Evolutionary conservation across 2,329 filamentous ascomycete species (phyloP), one percentile per base, ranked within the genome.

Genomic region (Orbilia oligospora): DNA sequence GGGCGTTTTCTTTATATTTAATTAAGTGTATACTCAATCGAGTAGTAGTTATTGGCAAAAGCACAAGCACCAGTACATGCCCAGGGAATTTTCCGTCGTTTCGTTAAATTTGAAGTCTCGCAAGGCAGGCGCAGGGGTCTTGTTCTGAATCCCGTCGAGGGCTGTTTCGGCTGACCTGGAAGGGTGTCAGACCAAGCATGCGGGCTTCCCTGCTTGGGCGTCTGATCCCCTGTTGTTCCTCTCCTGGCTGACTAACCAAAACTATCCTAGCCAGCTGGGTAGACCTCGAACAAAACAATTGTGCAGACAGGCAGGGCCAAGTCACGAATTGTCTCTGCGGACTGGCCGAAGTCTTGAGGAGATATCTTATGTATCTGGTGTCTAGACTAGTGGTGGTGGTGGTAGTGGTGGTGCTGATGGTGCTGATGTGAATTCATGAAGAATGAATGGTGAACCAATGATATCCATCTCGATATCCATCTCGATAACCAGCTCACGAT

Each of bases 101-200:
- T 61, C 56, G 55, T 41, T 41, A 41, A 61, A 61, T 61, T 46
- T 61, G 55, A 61, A 24, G 55, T 44, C 36, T 36, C 20, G 33
- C 20, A 61, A 44, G 56, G 56, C 56, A 61, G 56, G 56, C 56
- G 56, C 56, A 61, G 56, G 56, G 56, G 56, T 22, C 30, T 36
- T 30, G 30, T 38, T 24, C 20, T 41, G 36, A 41, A 44, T 41
- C 53, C 33, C 53, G 53, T 61, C 33, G 56, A 41, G 56, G 33
- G 56, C 56, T 44, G 56, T 61, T 61, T 61, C 56, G 56, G 56
- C 56, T 61, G 56, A 20, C 33, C 22, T 44, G 33, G 22, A 61
- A 61, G 56, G 36, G 56, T 61, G 56, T 61, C 56, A 61, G 56
- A 61, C 56, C 36, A 61, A 44, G 56, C 56, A 61, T 61, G 56